Base-by-base conservation (phyloP, 169 alveolate species). In the Plasmodium gaboni region DNA sequence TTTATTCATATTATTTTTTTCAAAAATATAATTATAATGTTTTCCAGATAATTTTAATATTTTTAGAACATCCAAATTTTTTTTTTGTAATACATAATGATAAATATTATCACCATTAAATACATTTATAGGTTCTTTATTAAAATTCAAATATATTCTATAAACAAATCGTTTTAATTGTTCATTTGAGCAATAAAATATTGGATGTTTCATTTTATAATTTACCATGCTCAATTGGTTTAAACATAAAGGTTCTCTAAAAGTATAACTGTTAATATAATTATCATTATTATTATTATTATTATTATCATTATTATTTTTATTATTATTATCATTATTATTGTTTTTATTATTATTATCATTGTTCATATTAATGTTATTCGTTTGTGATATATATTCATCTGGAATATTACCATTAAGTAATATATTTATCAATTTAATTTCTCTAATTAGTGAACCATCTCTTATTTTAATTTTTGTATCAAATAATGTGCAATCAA, bases 51-150 rank as follows among this genome's bases (percentile, higher is more conserved):
- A 65, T 42, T 92, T 94, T 24, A 94, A 38, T 17, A 85, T 10
- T 46, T 92, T 91, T 15, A 87, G 76, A 19, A 94, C 55, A 8
- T 88, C 91, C 9, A 61, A 67, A 22, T 89, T 89, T 28, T 87
- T 88, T 12, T 93, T 92, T 78, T 91, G 92, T 55, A 83, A 85
- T 3, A 92, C 74, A 13, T 76, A 83, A 63, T 94, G 96, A 87
- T 93, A 94, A 19, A 94, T 76, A 72, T 94, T 94, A 12, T 94
- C 95, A 12, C 89, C 80, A 26, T 60, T 89, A 53, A 78, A 73
- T 0, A 95, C 95, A 46, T 94, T 93, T 1, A 63, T 65, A 0
- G 95, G 96, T 5, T 92, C 74, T 1, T 28, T 55, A 6, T 60
- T 55, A 59, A 94, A 89, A 60, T 94, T 88, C 32, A 92, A 73